Evolutionary conservation across 192 early-diverging fungal genomes (phyloP), one percentile per base, ranked within the genome.

Genomic region (Entomortierella lignicola): DNA sequence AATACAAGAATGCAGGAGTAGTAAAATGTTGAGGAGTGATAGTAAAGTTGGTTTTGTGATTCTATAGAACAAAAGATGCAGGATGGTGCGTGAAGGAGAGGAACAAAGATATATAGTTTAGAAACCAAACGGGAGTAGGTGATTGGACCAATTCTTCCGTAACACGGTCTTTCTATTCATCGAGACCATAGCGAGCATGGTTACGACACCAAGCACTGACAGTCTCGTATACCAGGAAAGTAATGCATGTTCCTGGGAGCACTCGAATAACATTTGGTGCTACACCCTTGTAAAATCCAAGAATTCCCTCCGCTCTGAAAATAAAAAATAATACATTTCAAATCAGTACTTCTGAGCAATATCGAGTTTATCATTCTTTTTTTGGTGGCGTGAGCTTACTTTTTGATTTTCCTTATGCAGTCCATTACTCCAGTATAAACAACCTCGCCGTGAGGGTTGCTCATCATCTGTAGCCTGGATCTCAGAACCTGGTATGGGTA

Each of bases 151-250:
- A 60, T 20, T 21, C 34, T 10, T 37, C 4, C 10, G 34, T 10
- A 21, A 20, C 0, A n/a, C n/a, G n/a, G n/a, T n/a, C n/a, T 21
- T 3, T 11, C 21, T 63, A 58, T 25, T 79, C 67, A 34, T 79
- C 62, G 21, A 70, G 39, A 20, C 75, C 73, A 60, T 77, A 82
- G 8, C 69, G 62, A n/a, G 89, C 86, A 52, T 86, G 83, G 4
- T 86, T 72, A n/a, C 87, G 89, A 60, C 91, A 84, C 55, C 83
- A 89, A 5, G 82, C 83, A 13, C 85, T 83, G 52, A 93, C 81
- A 39, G 87, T 91, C 66, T 98, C 97, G 72, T 99, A 99, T 0
- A 97, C 94, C n/a, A 94, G 87, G 89, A 99, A 99, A 2, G 98
- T 99, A 25, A 98, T 89, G 56, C 93, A 91, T 10, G 97, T 97